Percentiles rank a stretch among this genome's conserved stretches.
phyloP scores from a whole-genome alignment of 164 flowering plant species.

The Nymphaea thermarum region DNA sequence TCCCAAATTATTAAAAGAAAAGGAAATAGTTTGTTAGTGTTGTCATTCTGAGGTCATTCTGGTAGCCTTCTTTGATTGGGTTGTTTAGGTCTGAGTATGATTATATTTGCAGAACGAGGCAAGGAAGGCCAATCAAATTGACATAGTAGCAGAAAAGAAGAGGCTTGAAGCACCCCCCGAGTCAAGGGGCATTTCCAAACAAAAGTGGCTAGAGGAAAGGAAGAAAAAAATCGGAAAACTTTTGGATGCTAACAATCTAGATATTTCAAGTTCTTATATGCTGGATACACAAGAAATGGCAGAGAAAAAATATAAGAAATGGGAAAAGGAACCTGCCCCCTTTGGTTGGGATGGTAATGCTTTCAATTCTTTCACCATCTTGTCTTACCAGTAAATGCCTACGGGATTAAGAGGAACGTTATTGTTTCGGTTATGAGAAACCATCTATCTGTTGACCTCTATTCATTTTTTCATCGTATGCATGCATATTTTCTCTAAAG shows the following conservation, averaged over 20 bases:
- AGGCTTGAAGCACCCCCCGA: conserved; percentile 71
- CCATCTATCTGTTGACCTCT: too few species aligned
- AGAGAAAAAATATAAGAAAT: conserved; percentile 70
- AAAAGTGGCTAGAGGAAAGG: conserved; percentile 92
- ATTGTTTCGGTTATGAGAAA: too few species aligned
- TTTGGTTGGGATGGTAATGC: conserved; percentile 86
- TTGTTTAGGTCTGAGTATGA: background rate
- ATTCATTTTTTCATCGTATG: too few species aligned
- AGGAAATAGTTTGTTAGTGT: too few species aligned
- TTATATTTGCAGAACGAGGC: conserved; percentile 62
- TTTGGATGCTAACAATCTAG: conserved; percentile 87
- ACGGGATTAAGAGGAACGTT: too few species aligned
- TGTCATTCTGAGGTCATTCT: too few species aligned
- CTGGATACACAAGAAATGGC: conserved; percentile 86
- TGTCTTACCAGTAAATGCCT: too few species aligned
- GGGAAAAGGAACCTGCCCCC: conserved; percentile 96
- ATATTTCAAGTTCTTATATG: conserved; percentile 84
- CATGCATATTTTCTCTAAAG: too few species aligned
- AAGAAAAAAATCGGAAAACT: conserved; percentile 92
- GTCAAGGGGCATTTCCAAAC: conserved; percentile 88
- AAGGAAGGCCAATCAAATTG: conserved; percentile 83
- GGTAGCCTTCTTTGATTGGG: background rate
- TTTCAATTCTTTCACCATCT: too few species aligned
- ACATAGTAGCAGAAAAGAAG: conserved; percentile 86
- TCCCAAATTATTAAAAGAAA: background rate